Evolutionary conservation across 2,329 filamentous ascomycete species (phyloP).

Genomic region (Aspergillus luchuensis): DNA sequence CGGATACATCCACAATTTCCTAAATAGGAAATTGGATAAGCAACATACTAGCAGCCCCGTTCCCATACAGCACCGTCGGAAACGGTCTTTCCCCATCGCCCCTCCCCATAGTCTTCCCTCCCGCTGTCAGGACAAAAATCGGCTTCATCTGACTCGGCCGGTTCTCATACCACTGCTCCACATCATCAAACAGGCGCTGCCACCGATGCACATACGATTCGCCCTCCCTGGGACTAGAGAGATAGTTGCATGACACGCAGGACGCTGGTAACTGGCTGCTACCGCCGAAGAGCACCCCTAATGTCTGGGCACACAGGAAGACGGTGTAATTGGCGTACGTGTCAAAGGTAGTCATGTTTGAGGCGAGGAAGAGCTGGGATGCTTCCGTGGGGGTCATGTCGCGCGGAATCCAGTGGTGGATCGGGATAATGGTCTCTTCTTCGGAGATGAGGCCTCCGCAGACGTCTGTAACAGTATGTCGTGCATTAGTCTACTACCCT

Average conservation of each 20-base stretch:
- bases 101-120: not conserved
- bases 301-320: slow-evolving; percentile 50
- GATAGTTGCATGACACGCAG: slow-evolving; percentile 21
- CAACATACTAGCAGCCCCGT: slow-evolving; percentile 30
- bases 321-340: slow-evolving; percentile 57
- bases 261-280: not conserved
- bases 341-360: slow-evolving; percentile 39
- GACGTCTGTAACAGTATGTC: slow-evolving; percentile 39
- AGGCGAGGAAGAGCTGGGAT: slow-evolving; percentile 28
- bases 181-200: slow-evolving; percentile 42
- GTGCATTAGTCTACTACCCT: not conserved
- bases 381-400: slow-evolving; percentile 28
- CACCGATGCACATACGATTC: slow-evolving; percentile 35
- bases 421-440: slow-evolving; percentile 53
- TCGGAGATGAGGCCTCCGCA: slow-evolving; percentile 57
- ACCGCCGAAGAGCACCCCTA: slow-evolving; percentile 41
- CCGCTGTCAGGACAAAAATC: slow-evolving; percentile 25
- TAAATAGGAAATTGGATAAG: no score
- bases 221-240: slow-evolving; percentile 20
- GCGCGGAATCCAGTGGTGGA: slow-evolving; percentile 48
- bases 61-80: slow-evolving; percentile 31
- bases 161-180: slow-evolving; percentile 47
- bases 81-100: slow-evolving; percentile 22
- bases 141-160: slow-evolving; percentile 33
- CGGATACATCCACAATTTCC: no score